phyloP scores from a whole-genome alignment of 176 grass and related monocot species.

The Bonia amplexicaulis region DNA sequence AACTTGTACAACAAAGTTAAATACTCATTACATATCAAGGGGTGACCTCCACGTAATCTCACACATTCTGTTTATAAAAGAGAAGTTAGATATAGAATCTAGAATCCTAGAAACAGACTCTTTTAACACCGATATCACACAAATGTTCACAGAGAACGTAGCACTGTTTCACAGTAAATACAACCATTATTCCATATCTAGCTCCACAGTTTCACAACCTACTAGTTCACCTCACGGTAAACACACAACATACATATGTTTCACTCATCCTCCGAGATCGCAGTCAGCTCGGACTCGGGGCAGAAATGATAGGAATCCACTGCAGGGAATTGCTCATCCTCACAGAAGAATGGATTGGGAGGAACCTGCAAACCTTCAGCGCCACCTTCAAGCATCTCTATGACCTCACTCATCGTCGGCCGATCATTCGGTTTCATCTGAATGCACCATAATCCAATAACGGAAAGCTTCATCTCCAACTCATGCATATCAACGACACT shows the following conservation, averaged over 20 bases:
- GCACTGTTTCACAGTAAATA: no score
- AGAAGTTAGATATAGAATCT: no score
- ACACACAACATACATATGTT: background rate
- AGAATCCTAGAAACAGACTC: no score
- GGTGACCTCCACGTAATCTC: no score
- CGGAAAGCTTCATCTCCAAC: constrained; percentile 34
- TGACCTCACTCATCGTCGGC: constrained; percentile 25
- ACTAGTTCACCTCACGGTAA: no score
- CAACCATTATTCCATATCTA: no score
- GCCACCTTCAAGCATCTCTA: constrained; percentile 34
- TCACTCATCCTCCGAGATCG: background rate
- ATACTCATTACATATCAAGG: no score
- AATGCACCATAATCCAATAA: constrained; percentile 42
- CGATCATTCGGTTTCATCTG: constrained; percentile 29
- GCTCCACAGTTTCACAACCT: no score
- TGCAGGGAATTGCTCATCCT: background rate
- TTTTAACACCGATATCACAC: no score
- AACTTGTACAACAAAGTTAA: no score
- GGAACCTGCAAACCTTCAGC: background rate
- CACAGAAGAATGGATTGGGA: constrained; percentile 32
- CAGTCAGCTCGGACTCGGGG: background rate
- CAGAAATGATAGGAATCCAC: background rate
- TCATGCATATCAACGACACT: background rate
- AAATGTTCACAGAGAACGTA: no score
- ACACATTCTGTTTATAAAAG: no score